phyloP scores from a whole-genome alignment of 2,329 filamentous ascomycete species.

The Phaeosphaeriaceae sp. region DNA sequence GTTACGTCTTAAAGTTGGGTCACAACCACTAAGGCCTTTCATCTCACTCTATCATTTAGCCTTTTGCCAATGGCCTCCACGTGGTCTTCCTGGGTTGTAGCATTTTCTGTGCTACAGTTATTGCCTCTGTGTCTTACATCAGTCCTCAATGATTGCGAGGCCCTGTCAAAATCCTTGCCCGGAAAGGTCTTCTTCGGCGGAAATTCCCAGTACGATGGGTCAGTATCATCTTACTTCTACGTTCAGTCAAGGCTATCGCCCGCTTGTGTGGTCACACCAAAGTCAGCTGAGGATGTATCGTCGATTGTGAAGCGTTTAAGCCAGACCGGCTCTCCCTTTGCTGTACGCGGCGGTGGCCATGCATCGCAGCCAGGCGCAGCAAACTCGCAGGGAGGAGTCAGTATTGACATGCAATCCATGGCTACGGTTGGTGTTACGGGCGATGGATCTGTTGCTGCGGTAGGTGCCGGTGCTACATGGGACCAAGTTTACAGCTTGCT shows the following conservation, averaged over 20 bases:
- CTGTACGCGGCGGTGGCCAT: constrained; percentile 6
- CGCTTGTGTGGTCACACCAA: background rate
- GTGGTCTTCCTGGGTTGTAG: too few relatives aligned
- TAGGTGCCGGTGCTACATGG: constrained; percentile 1
- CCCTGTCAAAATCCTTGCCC: background rate
- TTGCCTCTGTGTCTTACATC: too few relatives aligned
- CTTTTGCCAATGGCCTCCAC: too few relatives aligned
- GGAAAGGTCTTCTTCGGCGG: background rate
- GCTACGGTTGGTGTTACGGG: background rate
- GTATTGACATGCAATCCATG: constrained; percentile 6
- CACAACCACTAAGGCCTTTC: too few relatives aligned
- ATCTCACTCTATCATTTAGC: too few relatives aligned
- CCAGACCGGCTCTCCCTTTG: background rate
- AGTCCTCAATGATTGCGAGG: background rate
- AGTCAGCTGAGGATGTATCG: background rate
- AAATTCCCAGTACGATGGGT: background rate
- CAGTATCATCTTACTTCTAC: constrained; percentile 1
- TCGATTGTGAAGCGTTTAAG: background rate
- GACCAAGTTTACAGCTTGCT: background rate
- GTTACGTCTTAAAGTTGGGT: too few relatives aligned
- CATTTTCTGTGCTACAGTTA: too few relatives aligned
- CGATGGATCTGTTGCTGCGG: background rate
- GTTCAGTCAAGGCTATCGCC: background rate
- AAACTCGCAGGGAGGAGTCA: constrained; percentile 15
- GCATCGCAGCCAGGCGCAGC: constrained; percentile 3